These are phyloP conservation scores for Talaromyces proteolyticus DNA, from an alignment of 495 filamentous ascomycete species.

Conservation along the genomic window DNA sequence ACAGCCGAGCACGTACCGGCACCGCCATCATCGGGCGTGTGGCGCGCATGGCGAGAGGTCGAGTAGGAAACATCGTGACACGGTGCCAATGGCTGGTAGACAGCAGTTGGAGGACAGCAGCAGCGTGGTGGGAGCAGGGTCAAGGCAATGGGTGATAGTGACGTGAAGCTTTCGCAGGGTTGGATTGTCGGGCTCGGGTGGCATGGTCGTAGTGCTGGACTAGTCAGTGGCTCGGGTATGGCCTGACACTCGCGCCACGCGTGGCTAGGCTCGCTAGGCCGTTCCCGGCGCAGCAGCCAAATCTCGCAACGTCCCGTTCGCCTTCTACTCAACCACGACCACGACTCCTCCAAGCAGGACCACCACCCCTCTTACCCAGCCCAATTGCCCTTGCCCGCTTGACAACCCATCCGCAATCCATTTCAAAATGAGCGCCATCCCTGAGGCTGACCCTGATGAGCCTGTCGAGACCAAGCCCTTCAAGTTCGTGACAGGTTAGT, in stretches of 20 bases:
- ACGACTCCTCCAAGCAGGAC: not conserved
- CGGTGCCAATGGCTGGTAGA: constrained; percentile 9
- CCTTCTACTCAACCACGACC: constrained; percentile 17
- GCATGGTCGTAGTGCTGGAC: constrained; percentile 13
- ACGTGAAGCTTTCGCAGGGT: constrained; percentile 5
- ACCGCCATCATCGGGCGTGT: constrained; percentile 64
- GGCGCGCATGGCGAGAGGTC: constrained; percentile 49
- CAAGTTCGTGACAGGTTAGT: constrained; percentile 99
- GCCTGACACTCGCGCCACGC: constrained; percentile 31
- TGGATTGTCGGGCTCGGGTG: constrained; percentile 13
- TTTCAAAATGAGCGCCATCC: constrained; percentile 46
- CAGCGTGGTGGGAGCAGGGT: constrained; percentile 5
- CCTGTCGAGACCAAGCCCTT: constrained; percentile 93
- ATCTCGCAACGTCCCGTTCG: constrained; percentile 16
- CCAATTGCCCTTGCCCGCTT: too few species aligned
- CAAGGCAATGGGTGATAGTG: constrained; percentile 3
- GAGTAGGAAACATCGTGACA: constrained; percentile 62
- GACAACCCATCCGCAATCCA: too few species aligned
- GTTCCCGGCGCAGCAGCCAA: constrained; percentile 29
- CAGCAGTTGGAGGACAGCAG: constrained; percentile 12
- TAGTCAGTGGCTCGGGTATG: too few species aligned
- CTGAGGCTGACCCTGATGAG: constrained; percentile 83
- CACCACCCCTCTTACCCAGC: not conserved
- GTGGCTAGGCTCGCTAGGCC: constrained; percentile 39
- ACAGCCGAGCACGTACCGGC: constrained; percentile 59